These are phyloP conservation scores for Lenzites betulinus DNA, from an alignment of 768 basidiomycete species.

Conservation along the genomic window DNA sequence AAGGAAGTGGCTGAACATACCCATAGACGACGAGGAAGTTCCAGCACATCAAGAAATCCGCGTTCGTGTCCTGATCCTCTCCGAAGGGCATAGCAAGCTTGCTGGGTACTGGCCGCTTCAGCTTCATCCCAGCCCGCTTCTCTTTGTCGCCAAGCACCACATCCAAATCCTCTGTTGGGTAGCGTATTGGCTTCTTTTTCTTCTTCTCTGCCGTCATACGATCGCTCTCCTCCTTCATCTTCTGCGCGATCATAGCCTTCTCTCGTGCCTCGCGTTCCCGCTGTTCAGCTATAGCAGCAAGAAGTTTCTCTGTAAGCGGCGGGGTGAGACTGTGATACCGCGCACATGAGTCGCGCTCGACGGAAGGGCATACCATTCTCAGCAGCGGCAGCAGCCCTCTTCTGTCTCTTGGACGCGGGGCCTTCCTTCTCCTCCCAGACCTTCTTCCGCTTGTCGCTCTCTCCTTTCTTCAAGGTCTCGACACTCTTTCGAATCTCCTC, in stretches of 20 bases:
- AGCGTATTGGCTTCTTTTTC: constrained; percentile 88
- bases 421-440: constrained; percentile 88
- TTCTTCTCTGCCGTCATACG: constrained; percentile 75
- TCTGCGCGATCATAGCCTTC: constrained; percentile 64
- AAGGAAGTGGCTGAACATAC: constrained; percentile 47
- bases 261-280: constrained; percentile 70
- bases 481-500: constrained; percentile 81
- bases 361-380: constrained; percentile 60
- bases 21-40: constrained; percentile 93
- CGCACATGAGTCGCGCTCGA: not conserved
- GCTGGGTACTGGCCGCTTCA: constrained; percentile 68
- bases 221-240: constrained; percentile 71
- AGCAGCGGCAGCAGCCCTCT: constrained; percentile 70
- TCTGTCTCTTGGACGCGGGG: constrained; percentile 79
- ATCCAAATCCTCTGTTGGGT: constrained; percentile 92
- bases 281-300: constrained; percentile 52
- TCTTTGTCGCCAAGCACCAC: constrained; percentile 79
- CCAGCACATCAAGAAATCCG: constrained; percentile 89
- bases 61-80: constrained; percentile 64
- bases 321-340: not conserved
- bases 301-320: constrained; percentile 28
- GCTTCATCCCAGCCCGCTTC: constrained; percentile 73
- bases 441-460: constrained; percentile 92
- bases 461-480: constrained; percentile 78
- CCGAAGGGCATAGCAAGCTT: constrained; percentile 68